These are phyloP conservation scores for Rhinocladiella similis DNA, from an alignment of 2,329 filamentous ascomycete species.

Conservation along the genomic window DNA sequence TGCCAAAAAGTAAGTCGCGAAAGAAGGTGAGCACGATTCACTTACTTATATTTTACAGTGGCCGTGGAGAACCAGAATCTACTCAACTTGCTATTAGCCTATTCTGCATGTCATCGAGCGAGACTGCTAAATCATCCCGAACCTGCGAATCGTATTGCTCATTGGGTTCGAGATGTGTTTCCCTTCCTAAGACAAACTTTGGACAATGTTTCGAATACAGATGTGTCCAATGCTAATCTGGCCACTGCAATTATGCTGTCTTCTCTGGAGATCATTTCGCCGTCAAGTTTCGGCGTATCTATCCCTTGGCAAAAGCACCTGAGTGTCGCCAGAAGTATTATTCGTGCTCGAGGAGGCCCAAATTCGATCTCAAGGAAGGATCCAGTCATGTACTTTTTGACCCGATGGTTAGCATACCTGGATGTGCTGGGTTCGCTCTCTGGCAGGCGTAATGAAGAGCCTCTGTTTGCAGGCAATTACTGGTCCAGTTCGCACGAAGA, in stretches of 20 bases:
- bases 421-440: slow-evolving; percentile 74
- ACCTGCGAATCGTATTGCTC: slow-evolving; percentile 73
- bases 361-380: slow-evolving; percentile 55
- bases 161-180: slow-evolving; percentile 71
- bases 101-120: slow-evolving; percentile 80
- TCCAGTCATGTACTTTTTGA: slow-evolving; percentile 70
- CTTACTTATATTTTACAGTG: slow-evolving; percentile 52
- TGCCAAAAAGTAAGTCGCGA: slow-evolving; percentile 59
- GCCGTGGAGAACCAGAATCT: slow-evolving; percentile 56
- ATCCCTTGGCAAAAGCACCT: slow-evolving; percentile 82
- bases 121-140: slow-evolving; percentile 72
- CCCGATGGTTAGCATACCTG: slow-evolving; percentile 80
- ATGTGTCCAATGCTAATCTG: slow-evolving; percentile 70
- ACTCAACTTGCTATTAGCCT: slow-evolving; percentile 74
- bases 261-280: slow-evolving; percentile 79
- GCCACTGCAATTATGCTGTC: slow-evolving; percentile 83
- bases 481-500: slow-evolving; percentile 39
- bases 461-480: slow-evolving; percentile 53
- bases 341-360: slow-evolving; percentile 64
- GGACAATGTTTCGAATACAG: slow-evolving; percentile 67
- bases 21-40: slow-evolving; percentile 37
- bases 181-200: slow-evolving; percentile 69
- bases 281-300: slow-evolving; percentile 75
- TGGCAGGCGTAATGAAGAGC: slow-evolving; percentile 57
- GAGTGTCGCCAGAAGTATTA: slow-evolving; percentile 72